Conservation (phyloP, 441 rosid species). For the Biscutella laevigata region DNA sequence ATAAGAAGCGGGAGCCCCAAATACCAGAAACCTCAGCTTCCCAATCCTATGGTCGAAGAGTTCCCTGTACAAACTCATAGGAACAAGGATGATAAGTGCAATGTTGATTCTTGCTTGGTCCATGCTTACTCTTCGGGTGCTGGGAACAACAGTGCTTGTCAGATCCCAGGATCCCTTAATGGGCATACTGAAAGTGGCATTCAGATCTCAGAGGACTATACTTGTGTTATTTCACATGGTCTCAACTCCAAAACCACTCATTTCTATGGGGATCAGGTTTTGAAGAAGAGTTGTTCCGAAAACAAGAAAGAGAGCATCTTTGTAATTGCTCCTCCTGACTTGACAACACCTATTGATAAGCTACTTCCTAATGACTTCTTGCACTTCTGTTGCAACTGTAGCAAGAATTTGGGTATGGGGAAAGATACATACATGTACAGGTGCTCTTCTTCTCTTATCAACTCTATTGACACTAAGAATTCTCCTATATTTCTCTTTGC, state of each 20-base stretch:
- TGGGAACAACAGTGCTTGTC: slow-evolving; percentile 5
- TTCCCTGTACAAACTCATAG: neutral
- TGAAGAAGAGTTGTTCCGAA: slow-evolving; percentile 14
- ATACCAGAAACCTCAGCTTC: slow-evolving; percentile 31
- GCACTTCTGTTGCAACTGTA: slow-evolving; percentile 62
- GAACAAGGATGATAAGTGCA: slow-evolving; percentile 15
- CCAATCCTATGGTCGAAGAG: slow-evolving; percentile 28
- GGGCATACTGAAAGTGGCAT: slow-evolving; percentile 37
- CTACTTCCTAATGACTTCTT: slow-evolving; percentile 43
- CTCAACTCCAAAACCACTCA: slow-evolving; percentile 78
- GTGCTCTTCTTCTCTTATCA: slow-evolving; percentile 28
- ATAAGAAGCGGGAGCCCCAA: slow-evolving; percentile 34
- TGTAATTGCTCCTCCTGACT: slow-evolving; percentile 32
- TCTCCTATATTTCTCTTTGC: neutral
- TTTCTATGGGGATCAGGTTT: slow-evolving; percentile 58
- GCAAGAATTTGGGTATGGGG: slow-evolving; percentile 48
- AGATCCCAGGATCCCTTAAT: slow-evolving; percentile 17
- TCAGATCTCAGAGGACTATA: slow-evolving; percentile 92
- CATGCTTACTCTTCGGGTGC: neutral
- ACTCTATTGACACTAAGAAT: neutral
- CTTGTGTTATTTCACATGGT: slow-evolving; percentile 73
- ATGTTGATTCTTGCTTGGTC: neutral
- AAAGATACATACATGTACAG: slow-evolving; percentile 83
- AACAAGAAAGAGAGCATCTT: slow-evolving; percentile 24
- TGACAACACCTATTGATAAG: slow-evolving; percentile 13